Evolutionary conservation across 176 grass and related monocot species (phyloP), one percentile per base, ranked within the genome.

Genomic region (Eragrostis nindensis): DNA sequence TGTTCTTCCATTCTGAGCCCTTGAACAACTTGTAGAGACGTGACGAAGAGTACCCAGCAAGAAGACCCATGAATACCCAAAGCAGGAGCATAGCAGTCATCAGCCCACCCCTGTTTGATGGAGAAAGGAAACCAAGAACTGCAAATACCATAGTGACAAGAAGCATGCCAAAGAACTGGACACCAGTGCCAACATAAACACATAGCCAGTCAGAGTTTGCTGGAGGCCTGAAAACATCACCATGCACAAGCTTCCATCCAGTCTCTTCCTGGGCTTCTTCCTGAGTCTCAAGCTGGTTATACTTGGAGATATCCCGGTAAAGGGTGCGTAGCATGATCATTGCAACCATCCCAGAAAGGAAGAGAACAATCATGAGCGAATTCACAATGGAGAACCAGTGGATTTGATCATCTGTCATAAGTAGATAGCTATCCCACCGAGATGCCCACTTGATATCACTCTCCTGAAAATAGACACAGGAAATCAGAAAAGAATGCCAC

Each of bases 361-460:
- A 97, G 57, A 97, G 94, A 53, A 97, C 91, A 9, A 97, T 97
- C 94, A 97, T 97, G 49, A 97, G 86, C 48, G 94, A 97, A 84
- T 97, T 97, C 40, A 97, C 91, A 70, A 97, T 97, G 44, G 94
- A 97, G 84, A 97, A 97, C 94, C 94, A 97, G 80, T 97, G 94
- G 72, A 97, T 97, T 73, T 97, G 94, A 70, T 97, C 94, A 42
- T 97, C 94, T 24, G 90, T 91, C 94, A 97, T 97, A 59, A 97
- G 84, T 60, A 97, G 88, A 82, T 97, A 97, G 27, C 86, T 89
- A 30, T 97, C 94, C 91, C 94, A 97, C 53, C 94, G 86, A 84
- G 94, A 97, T 82, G 94, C 94, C 94, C 94, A 97, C 84, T 93
- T 97, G 67, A 97, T 79, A 72, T 97, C 91, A 83, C 94, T 97